phyloP scores from a whole-genome alignment of 2,329 filamentous ascomycete genomes.

The Beauveria sp. region DNA sequence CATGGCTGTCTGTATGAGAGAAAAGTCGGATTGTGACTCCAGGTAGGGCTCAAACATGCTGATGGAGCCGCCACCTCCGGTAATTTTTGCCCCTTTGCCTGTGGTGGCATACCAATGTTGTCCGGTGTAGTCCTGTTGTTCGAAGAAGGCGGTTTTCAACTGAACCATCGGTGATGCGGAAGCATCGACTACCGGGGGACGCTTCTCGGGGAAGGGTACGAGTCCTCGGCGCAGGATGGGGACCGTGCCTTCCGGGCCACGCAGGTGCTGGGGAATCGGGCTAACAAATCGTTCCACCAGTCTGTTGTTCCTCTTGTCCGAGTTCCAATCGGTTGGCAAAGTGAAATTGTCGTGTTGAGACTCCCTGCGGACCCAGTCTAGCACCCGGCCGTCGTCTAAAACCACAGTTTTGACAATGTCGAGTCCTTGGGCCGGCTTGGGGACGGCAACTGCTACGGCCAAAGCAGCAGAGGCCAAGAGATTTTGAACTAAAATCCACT shows the following conservation, averaged over 20 bases:
- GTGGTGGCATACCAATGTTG: constrained; percentile 17
- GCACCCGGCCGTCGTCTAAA: constrained; percentile 12
- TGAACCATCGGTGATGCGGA: not conserved
- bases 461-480: not conserved
- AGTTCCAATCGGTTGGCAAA: not conserved
- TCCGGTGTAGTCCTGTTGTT: constrained; percentile 11
- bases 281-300: not conserved
- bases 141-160: not conserved
- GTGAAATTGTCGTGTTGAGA: constrained; percentile 13
- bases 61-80: constrained; percentile 14
- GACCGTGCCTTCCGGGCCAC: constrained; percentile 15
- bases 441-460: not conserved
- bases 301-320: not conserved
- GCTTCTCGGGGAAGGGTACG: constrained; percentile 12
- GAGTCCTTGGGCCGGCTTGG: not conserved
- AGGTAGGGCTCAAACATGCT: constrained; percentile 16
- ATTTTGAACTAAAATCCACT: not conserved
- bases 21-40: constrained; percentile 14
- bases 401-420: constrained; percentile 14
- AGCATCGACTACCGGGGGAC: not conserved
- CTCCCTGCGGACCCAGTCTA: constrained; percentile 16
- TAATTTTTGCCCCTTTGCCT: constrained; percentile 10
- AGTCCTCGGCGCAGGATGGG: constrained; percentile 15
- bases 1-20: constrained; percentile 16
- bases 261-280: constrained; percentile 1